These are phyloP conservation scores for Exophiala phaeomuriformis DNA, from an alignment of 2,329 filamentous ascomycete species.

Conservation along the genomic window DNA sequence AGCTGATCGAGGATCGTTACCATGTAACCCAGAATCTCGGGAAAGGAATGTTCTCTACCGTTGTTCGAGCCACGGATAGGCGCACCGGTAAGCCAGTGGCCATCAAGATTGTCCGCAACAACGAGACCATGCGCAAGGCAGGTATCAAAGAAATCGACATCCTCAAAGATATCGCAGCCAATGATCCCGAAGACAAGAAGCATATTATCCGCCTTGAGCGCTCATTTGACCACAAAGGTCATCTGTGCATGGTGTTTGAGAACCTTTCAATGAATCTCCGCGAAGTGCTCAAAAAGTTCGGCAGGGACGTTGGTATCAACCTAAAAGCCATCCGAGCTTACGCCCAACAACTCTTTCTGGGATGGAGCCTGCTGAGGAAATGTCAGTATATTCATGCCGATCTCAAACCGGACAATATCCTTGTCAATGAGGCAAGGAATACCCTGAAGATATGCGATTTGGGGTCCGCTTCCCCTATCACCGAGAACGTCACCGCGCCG, in stretches of 20 bases:
- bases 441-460: conserved; percentile 92
- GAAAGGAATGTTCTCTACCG: conserved; percentile 92
- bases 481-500: conserved; percentile 85
- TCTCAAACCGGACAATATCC: conserved; percentile 93
- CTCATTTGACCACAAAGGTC: conserved; percentile 86
- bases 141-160: conserved; percentile 94
- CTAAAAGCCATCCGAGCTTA: conserved; percentile 79
- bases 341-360: conserved; percentile 88
- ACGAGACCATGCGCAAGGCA: conserved; percentile 83
- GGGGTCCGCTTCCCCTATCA: conserved; percentile 86
- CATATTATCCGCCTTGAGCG: conserved; percentile 84
- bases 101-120: conserved; percentile 96
- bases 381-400: conserved; percentile 94
- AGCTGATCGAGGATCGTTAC: conserved; percentile 82
- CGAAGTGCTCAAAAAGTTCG: conserved; percentile 92
- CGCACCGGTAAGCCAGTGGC: conserved; percentile 71
- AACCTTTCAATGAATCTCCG: conserved; percentile 86
- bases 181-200: conserved; percentile 82
- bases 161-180: conserved; percentile 73
- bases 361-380: conserved; percentile 77
- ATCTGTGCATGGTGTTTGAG: conserved; percentile 95
- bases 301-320: conserved; percentile 88
- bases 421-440: conserved; percentile 78
- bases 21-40: conserved; percentile 81
- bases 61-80: conserved; percentile 79